Conservation (phyloP, 2,329 filamentous ascomycete genomes). For the Westerdykella aurantiaca region DNA sequence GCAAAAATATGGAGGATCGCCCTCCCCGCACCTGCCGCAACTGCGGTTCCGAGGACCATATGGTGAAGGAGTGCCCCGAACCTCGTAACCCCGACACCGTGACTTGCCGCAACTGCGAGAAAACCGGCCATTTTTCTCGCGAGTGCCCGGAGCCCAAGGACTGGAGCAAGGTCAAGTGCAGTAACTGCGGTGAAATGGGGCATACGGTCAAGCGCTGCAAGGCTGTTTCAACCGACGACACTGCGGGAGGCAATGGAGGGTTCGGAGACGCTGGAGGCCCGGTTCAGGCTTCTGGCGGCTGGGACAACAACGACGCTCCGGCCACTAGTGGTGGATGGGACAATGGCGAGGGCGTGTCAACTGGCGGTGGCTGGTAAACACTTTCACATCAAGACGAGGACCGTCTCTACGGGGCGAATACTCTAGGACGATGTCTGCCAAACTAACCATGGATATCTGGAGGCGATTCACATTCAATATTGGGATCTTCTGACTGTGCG, state of each 20-base stretch:
- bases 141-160: slow-evolving; percentile 56
- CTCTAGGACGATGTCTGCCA: too few relatives aligned
- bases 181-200: slow-evolving; percentile 41
- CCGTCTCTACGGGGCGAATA: too few relatives aligned
- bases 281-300: slow-evolving; percentile 4
- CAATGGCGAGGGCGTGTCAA: background rate
- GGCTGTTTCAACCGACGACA: slow-evolving; percentile 16
- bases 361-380: slow-evolving; percentile 7
- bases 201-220: slow-evolving; percentile 31
- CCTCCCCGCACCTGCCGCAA: slow-evolving; percentile 30
- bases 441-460: too few relatives aligned
- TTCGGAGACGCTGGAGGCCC: slow-evolving; percentile 4
- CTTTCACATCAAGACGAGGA: background rate
- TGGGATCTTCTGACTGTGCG: too few relatives aligned
- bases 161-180: slow-evolving; percentile 44
- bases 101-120: slow-evolving; percentile 57
- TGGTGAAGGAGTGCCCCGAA: slow-evolving; percentile 34
- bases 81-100: slow-evolving; percentile 36
- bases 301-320: slow-evolving; percentile 1
- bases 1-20: slow-evolving; percentile 22
- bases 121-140: slow-evolving; percentile 54
- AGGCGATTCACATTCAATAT: too few relatives aligned
- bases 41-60: slow-evolving; percentile 34
- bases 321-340: background rate
- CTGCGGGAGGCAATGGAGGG: slow-evolving; percentile 4